Base-by-base conservation (phyloP, 768 basidiomycete species). In the Lanmaoa rubissima region DNA sequence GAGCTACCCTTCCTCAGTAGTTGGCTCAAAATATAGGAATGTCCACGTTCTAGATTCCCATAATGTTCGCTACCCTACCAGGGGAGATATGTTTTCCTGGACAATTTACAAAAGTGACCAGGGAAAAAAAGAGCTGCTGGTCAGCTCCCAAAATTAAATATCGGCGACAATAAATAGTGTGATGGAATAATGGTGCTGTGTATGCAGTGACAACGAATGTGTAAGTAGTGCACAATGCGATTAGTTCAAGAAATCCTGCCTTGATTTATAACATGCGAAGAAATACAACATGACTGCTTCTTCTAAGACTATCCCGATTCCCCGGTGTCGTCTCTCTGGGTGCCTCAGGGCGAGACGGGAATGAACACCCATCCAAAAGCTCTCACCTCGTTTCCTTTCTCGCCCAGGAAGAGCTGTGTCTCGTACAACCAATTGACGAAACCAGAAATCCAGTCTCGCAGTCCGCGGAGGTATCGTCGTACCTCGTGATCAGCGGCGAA, bases 401-500 rank as follows among this genome's bases (percentile, higher is more conserved):
- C 76, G 36, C 82, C 83, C 48, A 88, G 79, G 63, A 80, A 86
- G 43, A 84, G 63, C 56, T 85, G 79, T 0, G 81, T 84, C 68
- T 86, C 83, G 61, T 86, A 88, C 36, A 77, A 57, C 85, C 85
- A 87, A 61, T 86, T 79, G n/a, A 83, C 61, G n/a, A 73, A 75
- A 9, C 86, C 86, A 3, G 78, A 74, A 39, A 87, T 75, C 58
- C 77, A 82, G 57, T 85, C 81, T 36, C 79, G 78, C 31, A 87
- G 65, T 8, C 79, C 79, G n/a, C 71, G 77, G 31, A 82, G 68
- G 60, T 82, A 84, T 5, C 61, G 68, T 21, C 61, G 63, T 28
- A 69, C 65, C 49, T 76, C 73, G 47, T 44, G 59, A 51, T 69
- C 55, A 39, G 49, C 46, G 35, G 58, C 51, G 24, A 59, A 48